Evolutionary conservation across 2,329 filamentous ascomycete species (phyloP).

Genomic region (Colletotrichum coccodes): DNA sequence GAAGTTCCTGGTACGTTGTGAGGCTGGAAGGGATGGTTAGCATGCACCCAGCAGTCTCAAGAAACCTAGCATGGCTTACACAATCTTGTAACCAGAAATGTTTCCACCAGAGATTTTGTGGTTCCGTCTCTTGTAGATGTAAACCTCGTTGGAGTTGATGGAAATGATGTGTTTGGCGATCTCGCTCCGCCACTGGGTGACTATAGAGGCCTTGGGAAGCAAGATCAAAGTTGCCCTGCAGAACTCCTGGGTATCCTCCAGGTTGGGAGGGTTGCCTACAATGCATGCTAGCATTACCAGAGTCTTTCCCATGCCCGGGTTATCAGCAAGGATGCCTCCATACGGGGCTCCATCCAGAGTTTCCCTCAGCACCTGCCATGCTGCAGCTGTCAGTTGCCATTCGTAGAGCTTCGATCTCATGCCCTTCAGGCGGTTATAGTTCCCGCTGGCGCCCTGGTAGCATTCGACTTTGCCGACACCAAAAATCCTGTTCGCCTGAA

Average conservation of each 20-base stretch:
- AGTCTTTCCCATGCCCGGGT: slow-evolving; percentile 75
- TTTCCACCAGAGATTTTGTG: neutral
- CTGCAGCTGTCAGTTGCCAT: slow-evolving; percentile 61
- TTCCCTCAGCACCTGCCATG: slow-evolving; percentile 66
- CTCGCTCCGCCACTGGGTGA: slow-evolving; percentile 44
- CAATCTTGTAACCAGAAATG: neutral
- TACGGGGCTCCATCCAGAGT: slow-evolving; percentile 43
- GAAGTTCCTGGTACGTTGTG: neutral
- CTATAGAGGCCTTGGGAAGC: too few relatives aligned
- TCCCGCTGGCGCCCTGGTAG: slow-evolving; percentile 46
- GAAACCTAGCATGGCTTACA: neutral
- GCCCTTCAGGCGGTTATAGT: slow-evolving; percentile 47
- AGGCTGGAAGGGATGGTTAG: neutral
- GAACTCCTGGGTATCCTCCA: slow-evolving; percentile 47
- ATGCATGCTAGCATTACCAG: slow-evolving; percentile 55
- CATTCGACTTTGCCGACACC: slow-evolving; percentile 35
- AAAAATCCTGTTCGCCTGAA: neutral
- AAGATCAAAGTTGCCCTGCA: slow-evolving; percentile 48
- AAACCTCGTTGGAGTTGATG: neutral
- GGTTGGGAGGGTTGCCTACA: slow-evolving; percentile 48
- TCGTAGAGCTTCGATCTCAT: slow-evolving; percentile 56
- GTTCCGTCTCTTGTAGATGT: neutral
- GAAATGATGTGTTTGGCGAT: slow-evolving; percentile 36
- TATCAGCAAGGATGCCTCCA: slow-evolving; percentile 70
- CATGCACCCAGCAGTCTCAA: neutral